phyloP scores from a whole-genome alignment of 2,329 filamentous ascomycete species.

The Aureobasidium zeae region DNA sequence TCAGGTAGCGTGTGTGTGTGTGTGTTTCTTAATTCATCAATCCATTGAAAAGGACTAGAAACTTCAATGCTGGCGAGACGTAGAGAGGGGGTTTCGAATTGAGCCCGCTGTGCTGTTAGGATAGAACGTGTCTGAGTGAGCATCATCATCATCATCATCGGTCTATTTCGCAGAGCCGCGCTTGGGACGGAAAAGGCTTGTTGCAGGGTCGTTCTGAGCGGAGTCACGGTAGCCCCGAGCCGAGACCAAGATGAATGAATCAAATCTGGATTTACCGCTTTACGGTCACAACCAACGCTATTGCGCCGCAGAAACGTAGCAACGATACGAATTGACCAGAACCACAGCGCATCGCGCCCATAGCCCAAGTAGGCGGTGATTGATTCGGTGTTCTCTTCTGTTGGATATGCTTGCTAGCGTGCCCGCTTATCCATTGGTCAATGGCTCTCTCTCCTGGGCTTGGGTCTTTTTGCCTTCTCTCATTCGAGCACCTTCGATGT shows the following conservation, averaged over 20 bases:
- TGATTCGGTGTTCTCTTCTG: conserved; percentile 1
- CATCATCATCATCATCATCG: conserved; percentile 12
- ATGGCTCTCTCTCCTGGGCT: conserved; percentile 5
- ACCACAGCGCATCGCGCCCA: not conserved
- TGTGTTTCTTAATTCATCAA: no score
- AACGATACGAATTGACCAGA: conserved; percentile 3
- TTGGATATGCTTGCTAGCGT: conserved; percentile 4
- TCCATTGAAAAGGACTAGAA: no score
- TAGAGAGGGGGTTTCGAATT: conserved; percentile 12
- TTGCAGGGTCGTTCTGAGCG: conserved; percentile 8
- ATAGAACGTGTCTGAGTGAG: no score
- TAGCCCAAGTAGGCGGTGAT: not conserved
- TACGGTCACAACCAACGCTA: conserved; percentile 11
- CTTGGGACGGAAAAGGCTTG: conserved; percentile 6
- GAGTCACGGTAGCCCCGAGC: conserved; percentile 7
- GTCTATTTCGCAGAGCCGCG: conserved; percentile 13
- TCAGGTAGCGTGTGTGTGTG: conserved; percentile 3
- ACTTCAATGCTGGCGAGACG: no score
- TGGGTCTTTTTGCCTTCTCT: conserved; percentile 10
- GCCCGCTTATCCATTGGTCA: conserved; percentile 10
- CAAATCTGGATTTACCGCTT: conserved; percentile 11
- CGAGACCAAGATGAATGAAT: conserved; percentile 12
- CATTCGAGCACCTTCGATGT: conserved; percentile 14
- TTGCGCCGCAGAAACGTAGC: conserved; percentile 11
- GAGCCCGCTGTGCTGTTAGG: not conserved